Evolutionary conservation across 2,329 filamentous ascomycete genomes (phyloP).

Genomic region (Epichloe brachyelytri): DNA sequence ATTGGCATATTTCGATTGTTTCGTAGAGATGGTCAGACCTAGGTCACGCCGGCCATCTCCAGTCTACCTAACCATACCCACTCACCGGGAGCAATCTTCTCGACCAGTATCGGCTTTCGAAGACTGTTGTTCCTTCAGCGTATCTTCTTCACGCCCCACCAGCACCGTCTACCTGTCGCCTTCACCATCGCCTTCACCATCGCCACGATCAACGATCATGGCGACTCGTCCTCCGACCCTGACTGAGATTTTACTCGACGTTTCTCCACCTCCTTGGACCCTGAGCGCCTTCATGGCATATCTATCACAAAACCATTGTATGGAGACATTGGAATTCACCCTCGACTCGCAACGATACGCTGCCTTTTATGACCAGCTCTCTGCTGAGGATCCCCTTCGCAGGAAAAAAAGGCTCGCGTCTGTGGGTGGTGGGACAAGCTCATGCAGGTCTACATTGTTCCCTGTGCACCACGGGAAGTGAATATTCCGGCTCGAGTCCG

Average conservation of each 20-base stretch:
- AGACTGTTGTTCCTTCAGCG: slow-evolving; percentile 29
- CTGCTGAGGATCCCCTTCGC: slow-evolving; percentile 24
- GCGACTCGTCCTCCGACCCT: slow-evolving; percentile 49
- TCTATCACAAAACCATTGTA: slow-evolving; percentile 89
- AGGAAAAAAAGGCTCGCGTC: slow-evolving; percentile 48
- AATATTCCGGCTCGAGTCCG: slow-evolving; percentile 81
- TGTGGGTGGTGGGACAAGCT: slow-evolving; percentile 77
- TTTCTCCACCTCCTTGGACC: slow-evolving; percentile 77
- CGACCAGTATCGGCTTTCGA: slow-evolving; percentile 31
- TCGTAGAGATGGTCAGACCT: slow-evolving; percentile 18
- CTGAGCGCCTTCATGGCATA: slow-evolving; percentile 92
- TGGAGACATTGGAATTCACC: slow-evolving; percentile 93
- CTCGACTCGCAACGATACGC: slow-evolving; percentile 84
- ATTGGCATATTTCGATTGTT: neutral
- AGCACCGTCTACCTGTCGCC: slow-evolving; percentile 35
- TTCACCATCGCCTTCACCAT: slow-evolving; percentile 27
- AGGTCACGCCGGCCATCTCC: slow-evolving; percentile 32
- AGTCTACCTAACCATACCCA: slow-evolving; percentile 26
- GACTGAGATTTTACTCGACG: slow-evolving; percentile 77
- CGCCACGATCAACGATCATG: slow-evolving; percentile 20
- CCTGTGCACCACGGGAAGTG: slow-evolving; percentile 74
- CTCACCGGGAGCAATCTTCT: slow-evolving; percentile 29
- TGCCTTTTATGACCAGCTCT: slow-evolving; percentile 37
- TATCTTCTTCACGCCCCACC: slow-evolving; percentile 31
- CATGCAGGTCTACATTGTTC: slow-evolving; percentile 79